These are phyloP conservation scores for Bjerkandera adusta DNA, from an alignment of 1,284 basidiomycete species.

Conservation along the genomic window DNA sequence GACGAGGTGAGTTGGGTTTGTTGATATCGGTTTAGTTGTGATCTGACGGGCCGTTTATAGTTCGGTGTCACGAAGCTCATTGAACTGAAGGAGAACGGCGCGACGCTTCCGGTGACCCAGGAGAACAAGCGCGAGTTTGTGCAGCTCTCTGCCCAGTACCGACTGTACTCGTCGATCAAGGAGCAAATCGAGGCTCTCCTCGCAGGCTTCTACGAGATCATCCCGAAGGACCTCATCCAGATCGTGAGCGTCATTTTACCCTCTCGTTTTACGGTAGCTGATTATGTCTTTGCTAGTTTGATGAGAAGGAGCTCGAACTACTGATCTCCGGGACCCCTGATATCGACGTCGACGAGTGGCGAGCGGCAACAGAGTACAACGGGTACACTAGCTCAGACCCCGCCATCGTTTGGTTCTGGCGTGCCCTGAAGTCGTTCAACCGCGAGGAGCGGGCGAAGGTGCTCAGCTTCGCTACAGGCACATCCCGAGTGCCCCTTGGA, in stretches of 20 bases:
- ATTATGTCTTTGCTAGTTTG: slow-evolving; percentile 63
- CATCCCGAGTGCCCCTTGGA: slow-evolving; percentile 91
- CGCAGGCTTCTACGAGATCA: slow-evolving; percentile 94
- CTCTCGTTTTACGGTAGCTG: slow-evolving; percentile 26
- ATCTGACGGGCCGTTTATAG: slow-evolving; percentile 46
- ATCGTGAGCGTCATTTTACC: slow-evolving; percentile 51
- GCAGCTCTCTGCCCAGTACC: slow-evolving; percentile 87
- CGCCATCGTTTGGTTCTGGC: slow-evolving; percentile 99
- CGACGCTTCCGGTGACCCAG: slow-evolving; percentile 83
- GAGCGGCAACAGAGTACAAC: slow-evolving; percentile 91
- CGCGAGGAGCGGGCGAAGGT: slow-evolving; percentile 96
- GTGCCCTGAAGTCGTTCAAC: slow-evolving; percentile 95
- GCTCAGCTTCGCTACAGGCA: slow-evolving; percentile 94
- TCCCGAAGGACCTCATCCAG: slow-evolving; percentile 81
- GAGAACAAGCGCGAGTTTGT: slow-evolving; percentile 98
- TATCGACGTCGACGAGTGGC: slow-evolving; percentile 98
- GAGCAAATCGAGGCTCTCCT: slow-evolving; percentile 94
- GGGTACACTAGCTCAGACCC: slow-evolving; percentile 87
- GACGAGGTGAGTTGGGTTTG: slow-evolving; percentile 67
- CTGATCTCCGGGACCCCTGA: slow-evolving; percentile 98
- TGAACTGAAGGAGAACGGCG: slow-evolving; percentile 83
- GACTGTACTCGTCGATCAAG: slow-evolving; percentile 92
- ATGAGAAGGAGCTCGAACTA: slow-evolving; percentile 97
- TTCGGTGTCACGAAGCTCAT: slow-evolving; percentile 90
- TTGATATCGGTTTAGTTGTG: too few species aligned